phyloP scores from a whole-genome alignment of 179 eudicot genomes.

The Vitellaria paradoxa region DNA sequence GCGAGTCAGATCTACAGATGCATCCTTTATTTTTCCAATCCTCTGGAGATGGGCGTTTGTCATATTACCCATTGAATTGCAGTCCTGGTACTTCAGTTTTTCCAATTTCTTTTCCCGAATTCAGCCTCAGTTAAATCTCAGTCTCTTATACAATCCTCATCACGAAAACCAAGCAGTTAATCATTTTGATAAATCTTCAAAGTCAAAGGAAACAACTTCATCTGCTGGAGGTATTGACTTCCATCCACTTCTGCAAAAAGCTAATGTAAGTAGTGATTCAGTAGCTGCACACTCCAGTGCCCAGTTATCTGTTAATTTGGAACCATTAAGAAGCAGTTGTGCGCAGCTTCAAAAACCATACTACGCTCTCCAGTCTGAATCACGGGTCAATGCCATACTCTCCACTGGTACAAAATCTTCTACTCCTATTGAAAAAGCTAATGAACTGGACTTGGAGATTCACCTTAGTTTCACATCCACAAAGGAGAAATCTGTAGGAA shows the following conservation, averaged over 20 bases:
- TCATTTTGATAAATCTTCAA: conserved; percentile 30
- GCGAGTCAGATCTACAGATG: conserved; percentile 68
- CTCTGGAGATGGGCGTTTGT: conserved; percentile 53
- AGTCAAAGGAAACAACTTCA: conserved; percentile 34
- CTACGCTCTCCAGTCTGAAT: conserved; percentile 26
- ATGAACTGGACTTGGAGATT: conserved; percentile 75
- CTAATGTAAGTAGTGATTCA: conserved; percentile 27
- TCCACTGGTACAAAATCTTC: conserved; percentile 30
- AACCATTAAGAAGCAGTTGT: conserved; percentile 35
- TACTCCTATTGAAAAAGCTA: conserved; percentile 35
- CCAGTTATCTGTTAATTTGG: conserved; percentile 36
- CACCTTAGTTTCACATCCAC: conserved; percentile 53
- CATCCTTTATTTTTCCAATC: conserved; percentile 84
- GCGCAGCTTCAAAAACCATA: conserved; percentile 25
- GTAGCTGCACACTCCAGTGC: conserved; percentile 27
- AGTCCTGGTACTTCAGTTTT: conserved; percentile 43
- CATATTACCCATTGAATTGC: conserved; percentile 48
- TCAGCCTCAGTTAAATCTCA: conserved; percentile 56
- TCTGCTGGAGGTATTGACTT: conserved; percentile 56
- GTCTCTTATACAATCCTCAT: conserved; percentile 43
- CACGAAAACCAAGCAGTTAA: conserved; percentile 31
- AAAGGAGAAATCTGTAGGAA: conserved; percentile 32
- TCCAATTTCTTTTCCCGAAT: conserved; percentile 62
- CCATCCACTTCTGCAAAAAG: conserved; percentile 85
- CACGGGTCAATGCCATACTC: conserved; percentile 14